Conservation (phyloP, 75 land plant species). For the Azolla pinnata region DNA sequence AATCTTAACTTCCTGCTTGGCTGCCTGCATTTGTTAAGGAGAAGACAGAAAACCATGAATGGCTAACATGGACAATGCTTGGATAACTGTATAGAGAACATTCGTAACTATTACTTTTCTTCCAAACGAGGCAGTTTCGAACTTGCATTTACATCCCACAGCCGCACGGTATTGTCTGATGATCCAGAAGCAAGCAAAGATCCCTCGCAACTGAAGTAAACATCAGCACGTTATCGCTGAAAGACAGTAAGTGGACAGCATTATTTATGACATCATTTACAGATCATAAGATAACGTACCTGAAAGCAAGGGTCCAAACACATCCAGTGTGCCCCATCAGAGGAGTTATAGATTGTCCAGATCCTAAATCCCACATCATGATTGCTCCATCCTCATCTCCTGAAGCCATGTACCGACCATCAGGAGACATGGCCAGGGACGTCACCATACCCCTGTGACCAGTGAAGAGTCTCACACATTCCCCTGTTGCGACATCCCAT, state of each 20-base stretch:
- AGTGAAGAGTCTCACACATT: constrained; percentile 86
- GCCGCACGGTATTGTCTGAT: constrained; percentile 82
- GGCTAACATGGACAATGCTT: not conserved
- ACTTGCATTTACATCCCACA: constrained; percentile 95
- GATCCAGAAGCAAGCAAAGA: constrained; percentile 94
- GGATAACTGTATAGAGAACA: not conserved
- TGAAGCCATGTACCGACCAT: constrained; percentile 96
- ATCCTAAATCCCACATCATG: constrained; percentile 92
- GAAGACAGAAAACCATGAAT: not conserved
- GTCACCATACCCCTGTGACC: constrained; percentile 91
- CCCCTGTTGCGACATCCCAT: constrained; percentile 97
- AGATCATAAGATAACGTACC: no score
- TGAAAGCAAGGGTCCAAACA: constrained; percentile 93
- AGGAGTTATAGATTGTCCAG: constrained; percentile 73
- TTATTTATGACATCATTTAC: no score
- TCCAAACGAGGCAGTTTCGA: constrained; percentile 48
- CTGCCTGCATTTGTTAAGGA: not conserved
- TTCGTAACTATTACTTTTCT: constrained; percentile 50
- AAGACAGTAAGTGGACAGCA: no score
- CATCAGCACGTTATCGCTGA: constrained; percentile 5
- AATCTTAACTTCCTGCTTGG: constrained; percentile 44
- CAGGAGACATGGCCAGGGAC: constrained; percentile 94
- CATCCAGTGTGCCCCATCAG: constrained; percentile 83
- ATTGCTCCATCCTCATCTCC: constrained; percentile 97
- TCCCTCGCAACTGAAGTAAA: constrained; percentile 73